Percentiles rank a stretch among this genome's conserved stretches.
These are phyloP conservation scores for Linanthus parryae DNA, from an alignment of 148 eudicot genomes.

Conservation along the genomic window DNA sequence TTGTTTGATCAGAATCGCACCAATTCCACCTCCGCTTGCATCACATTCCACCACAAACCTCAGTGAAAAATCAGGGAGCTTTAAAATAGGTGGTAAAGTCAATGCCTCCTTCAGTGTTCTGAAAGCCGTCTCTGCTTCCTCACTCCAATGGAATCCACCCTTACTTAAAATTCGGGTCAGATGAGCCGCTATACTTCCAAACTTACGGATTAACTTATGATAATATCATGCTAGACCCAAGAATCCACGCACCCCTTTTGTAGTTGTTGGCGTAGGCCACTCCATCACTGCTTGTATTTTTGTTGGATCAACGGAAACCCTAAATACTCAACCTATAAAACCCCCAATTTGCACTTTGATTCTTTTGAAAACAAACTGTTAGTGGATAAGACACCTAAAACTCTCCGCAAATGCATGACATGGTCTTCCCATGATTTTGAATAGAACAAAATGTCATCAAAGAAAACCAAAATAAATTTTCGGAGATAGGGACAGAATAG, in stretches of 20 bases:
- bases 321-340: neutral
- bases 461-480: neutral
- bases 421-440: neutral
- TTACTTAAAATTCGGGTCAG: neutral
- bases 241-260: neutral
- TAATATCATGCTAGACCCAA: neutral
- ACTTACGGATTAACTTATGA: neutral
- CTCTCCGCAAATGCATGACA: neutral
- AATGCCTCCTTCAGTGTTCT: neutral
- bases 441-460: neutral
- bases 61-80: neutral
- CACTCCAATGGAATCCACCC: conserved; percentile 6
- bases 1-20: neutral
- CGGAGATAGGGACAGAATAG: neutral
- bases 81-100: neutral
- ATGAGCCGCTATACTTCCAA: neutral
- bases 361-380: no score
- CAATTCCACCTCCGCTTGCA: neutral
- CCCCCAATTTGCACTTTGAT: no score
- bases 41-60: neutral
- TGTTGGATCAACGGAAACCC: neutral
- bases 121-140: neutral
- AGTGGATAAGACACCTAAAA: neutral
- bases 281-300: neutral
- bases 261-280: neutral